phyloP scores from a whole-genome alignment of 164 flowering plant genomes.

The Vitis labrusca region DNA sequence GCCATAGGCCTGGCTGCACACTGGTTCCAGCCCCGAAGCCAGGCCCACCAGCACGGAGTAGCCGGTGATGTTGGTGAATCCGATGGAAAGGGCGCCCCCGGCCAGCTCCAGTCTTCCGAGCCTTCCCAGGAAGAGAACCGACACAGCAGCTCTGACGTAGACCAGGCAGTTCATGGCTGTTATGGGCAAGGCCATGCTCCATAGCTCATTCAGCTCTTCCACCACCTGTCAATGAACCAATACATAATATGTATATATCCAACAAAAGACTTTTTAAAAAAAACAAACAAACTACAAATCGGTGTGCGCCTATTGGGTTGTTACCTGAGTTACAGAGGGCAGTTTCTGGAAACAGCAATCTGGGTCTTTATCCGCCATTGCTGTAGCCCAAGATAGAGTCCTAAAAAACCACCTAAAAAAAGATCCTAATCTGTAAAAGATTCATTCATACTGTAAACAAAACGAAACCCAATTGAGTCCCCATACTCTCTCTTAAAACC shows the following conservation, averaged over 20 bases:
- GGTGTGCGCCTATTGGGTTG: not conserved
- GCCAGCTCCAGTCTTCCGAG: slow-evolving; percentile 86
- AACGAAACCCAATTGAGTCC: too few relatives aligned
- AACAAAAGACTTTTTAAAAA: too few relatives aligned
- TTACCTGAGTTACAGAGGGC: slow-evolving; percentile 44
- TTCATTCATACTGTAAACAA: too few relatives aligned
- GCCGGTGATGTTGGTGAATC: slow-evolving; percentile 95
- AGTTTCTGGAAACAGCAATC: slow-evolving; percentile 30
- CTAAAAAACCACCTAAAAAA: too few relatives aligned
- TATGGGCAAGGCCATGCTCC: slow-evolving; percentile 83
- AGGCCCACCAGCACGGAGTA: slow-evolving; percentile 87
- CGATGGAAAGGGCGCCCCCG: slow-evolving; percentile 90
- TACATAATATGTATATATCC: not conserved
- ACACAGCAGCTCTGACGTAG: slow-evolving; percentile 68
- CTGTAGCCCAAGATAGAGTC: too few relatives aligned
- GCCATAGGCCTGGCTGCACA: slow-evolving; percentile 88
- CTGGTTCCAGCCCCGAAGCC: slow-evolving; percentile 92
- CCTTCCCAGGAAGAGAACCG: slow-evolving; percentile 82
- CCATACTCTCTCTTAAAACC: too few relatives aligned
- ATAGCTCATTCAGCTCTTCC: slow-evolving; percentile 79
- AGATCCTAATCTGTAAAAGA: too few relatives aligned
- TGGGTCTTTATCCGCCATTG: slow-evolving; percentile 38
- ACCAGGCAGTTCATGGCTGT: slow-evolving; percentile 68
- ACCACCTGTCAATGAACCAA: slow-evolving; percentile 36
- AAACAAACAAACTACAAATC: not conserved